Percentiles rank a stretch among this genome's conserved stretches.
phyloP scores from a whole-genome alignment of 208 protist species.

The Tritrichomonas musculus region DNA sequence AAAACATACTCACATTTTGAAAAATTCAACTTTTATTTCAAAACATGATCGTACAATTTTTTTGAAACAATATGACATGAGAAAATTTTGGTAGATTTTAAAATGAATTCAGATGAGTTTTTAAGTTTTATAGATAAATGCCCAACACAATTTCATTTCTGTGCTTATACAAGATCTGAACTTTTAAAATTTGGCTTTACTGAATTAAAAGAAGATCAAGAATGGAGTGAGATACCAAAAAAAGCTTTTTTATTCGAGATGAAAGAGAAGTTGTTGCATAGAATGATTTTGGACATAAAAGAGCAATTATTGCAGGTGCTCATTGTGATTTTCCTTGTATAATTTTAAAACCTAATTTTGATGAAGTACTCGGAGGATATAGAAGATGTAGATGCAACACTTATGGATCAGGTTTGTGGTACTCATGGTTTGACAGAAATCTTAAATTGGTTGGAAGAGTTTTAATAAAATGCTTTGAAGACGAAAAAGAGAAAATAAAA shows the following conservation, averaged over 20 bases:
- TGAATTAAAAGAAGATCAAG: not conserved
- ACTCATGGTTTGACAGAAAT: not conserved
- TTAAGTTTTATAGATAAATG: not conserved
- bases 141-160: not conserved
- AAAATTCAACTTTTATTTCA: too few species aligned
- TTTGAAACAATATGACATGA: too few species aligned
- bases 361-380: not conserved
- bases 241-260: slow-evolving; percentile 21
- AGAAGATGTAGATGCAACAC: not conserved
- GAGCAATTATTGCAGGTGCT: not conserved
- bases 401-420: not conserved
- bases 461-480: too few species aligned
- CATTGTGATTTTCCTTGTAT: not conserved
- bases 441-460: not conserved
- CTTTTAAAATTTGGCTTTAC: not conserved
- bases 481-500: not conserved
- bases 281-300: slow-evolving; percentile 24
- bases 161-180: not conserved
- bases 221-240: not conserved
- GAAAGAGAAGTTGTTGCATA: not conserved
- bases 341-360: slow-evolving; percentile 24
- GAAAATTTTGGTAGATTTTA: too few species aligned
- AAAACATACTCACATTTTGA: too few species aligned
- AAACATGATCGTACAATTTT: too few species aligned
- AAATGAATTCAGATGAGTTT: not conserved